These are phyloP conservation scores for Aspergillus terreus DNA, from an alignment of 2,329 filamentous ascomycete species.

Conservation along the genomic window DNA sequence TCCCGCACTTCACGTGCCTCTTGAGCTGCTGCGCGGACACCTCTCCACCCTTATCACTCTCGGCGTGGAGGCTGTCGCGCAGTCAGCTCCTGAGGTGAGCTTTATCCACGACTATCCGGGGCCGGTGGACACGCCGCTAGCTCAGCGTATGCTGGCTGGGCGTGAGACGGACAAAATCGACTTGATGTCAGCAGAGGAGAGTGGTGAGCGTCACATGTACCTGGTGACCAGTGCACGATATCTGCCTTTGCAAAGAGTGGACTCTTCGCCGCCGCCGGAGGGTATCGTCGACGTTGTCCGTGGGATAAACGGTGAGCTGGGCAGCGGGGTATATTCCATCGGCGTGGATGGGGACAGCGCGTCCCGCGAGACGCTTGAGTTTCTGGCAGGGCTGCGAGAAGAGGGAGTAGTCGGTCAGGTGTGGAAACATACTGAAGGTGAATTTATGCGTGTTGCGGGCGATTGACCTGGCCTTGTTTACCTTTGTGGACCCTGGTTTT, in stretches of 20 bases:
- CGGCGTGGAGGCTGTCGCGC: background rate
- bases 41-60: background rate
- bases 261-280: background rate
- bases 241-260: background rate
- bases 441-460: background rate
- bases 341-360: background rate
- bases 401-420: background rate
- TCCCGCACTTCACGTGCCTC: background rate
- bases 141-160: background rate
- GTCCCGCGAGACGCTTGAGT: background rate
- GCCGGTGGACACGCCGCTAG: background rate
- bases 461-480: background rate
- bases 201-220: background rate
- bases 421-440: background rate
- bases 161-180: background rate
- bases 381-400: background rate
- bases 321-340: background rate
- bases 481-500: too few species aligned
- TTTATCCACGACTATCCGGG: background rate
- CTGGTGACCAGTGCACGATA: background rate
- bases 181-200: background rate
- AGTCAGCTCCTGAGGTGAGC: background rate
- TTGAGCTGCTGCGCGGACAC: background rate
- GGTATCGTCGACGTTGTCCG: background rate
- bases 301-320: background rate